Conservation (phyloP, 192 early-diverging fungal species). For the Funneliformis mosseae region DNA sequence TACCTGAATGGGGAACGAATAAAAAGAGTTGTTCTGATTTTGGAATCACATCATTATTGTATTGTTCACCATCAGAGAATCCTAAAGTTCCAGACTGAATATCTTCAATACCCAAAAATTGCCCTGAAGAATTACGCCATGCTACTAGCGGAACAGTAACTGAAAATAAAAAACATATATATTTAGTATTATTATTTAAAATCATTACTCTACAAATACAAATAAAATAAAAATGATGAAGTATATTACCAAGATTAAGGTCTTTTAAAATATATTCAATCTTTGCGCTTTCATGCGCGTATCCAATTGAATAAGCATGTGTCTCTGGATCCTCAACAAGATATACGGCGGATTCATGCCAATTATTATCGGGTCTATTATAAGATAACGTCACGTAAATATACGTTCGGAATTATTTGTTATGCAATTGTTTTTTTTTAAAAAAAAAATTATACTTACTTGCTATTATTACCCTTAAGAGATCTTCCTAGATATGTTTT, state of each 20-base stretch:
- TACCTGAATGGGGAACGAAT: constrained; percentile 22
- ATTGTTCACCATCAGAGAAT: neutral
- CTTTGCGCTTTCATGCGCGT: neutral
- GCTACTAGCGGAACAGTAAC: constrained; percentile 9
- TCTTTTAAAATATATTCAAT: neutral
- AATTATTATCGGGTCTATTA: neutral
- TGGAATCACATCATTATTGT: neutral
- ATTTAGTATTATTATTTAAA: no score
- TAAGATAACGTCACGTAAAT: neutral
- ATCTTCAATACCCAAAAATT: neutral
- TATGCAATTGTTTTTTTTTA: neutral
- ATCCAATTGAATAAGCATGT: constrained; percentile 3
- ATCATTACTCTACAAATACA: no score
- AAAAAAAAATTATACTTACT: neutral
- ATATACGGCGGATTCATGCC: neutral
- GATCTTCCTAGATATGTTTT: neutral
- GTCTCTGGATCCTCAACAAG: neutral
- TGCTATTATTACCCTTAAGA: neutral
- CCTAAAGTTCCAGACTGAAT: neutral
- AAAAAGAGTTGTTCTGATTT: constrained; percentile 5
- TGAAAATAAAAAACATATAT: neutral
- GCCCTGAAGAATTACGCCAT: neutral
- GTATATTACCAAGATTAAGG: neutral
- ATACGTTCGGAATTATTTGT: neutral
- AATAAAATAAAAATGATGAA: no score